Conservation (phyloP, 495 filamentous ascomycete genomes). For the Aspergillus mulundensis region DNA sequence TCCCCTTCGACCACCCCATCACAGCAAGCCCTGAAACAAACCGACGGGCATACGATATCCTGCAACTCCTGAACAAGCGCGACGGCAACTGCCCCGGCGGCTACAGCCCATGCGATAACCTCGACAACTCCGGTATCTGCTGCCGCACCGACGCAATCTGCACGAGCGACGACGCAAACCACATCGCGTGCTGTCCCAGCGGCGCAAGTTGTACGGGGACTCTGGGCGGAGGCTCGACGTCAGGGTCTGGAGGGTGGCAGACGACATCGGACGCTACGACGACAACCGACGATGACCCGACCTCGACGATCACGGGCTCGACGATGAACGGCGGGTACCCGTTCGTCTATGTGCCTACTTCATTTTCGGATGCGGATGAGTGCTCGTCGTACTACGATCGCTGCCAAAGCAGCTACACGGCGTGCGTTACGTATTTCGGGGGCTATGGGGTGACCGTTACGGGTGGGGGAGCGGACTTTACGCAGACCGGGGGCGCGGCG, state of each 20-base stretch:
- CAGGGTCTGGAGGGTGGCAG: slow-evolving; percentile 20
- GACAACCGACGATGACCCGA: slow-evolving; percentile 31
- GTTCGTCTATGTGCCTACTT: slow-evolving; percentile 64
- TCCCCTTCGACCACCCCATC: slow-evolving; percentile 29
- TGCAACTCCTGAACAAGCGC: slow-evolving; percentile 33
- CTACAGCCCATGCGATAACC: slow-evolving; percentile 48
- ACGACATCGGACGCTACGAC: slow-evolving; percentile 30
- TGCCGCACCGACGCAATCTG: slow-evolving; percentile 52
- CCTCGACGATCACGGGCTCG: slow-evolving; percentile 42
- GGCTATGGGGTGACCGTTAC: slow-evolving; percentile 46
- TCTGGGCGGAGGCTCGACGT: slow-evolving; percentile 31
- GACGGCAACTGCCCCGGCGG: slow-evolving; percentile 48
- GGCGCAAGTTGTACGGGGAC: slow-evolving; percentile 60
- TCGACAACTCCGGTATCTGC: slow-evolving; percentile 51
- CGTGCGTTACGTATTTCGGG: slow-evolving; percentile 57
- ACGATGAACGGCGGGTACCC: slow-evolving; percentile 50
- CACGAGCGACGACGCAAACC: slow-evolving; percentile 52
- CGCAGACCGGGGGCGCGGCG: slow-evolving; percentile 58
- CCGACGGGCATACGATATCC: slow-evolving; percentile 34
- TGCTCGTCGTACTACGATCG: slow-evolving; percentile 65
- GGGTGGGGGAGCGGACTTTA: slow-evolving; percentile 47
- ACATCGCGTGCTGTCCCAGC: slow-evolving; percentile 64
- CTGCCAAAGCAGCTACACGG: slow-evolving; percentile 60
- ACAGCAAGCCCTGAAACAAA: slow-evolving; percentile 18
- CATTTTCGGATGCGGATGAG: slow-evolving; percentile 55